Conservation (phyloP, 1,284 basidiomycete genomes). For the Papiliotrema terrestris region DNA sequence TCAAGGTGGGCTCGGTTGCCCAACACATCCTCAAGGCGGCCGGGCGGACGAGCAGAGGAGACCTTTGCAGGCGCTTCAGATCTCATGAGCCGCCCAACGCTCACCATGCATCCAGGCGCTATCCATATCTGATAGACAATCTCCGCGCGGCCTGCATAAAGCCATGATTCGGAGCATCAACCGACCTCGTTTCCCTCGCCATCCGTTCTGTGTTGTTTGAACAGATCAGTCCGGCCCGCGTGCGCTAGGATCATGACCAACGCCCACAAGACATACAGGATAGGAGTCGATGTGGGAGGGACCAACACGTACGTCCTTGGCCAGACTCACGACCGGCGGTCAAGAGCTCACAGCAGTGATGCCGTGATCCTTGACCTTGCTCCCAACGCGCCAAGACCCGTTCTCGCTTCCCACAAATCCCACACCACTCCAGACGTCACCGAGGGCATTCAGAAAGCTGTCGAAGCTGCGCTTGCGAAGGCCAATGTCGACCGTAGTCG, state of each 20-base stretch:
- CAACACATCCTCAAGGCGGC: no score
- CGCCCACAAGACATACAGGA: conserved; percentile 24
- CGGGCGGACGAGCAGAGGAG: no score
- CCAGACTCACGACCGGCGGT: conserved; percentile 52
- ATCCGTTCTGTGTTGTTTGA: no score
- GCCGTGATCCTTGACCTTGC: conserved; percentile 56
- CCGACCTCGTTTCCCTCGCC: no score
- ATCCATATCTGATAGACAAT: no score
- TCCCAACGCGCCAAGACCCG: conserved; percentile 26
- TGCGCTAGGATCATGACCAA: neutral
- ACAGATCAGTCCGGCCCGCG: no score
- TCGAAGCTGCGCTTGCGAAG: conserved; percentile 2
- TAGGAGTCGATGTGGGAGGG: conserved; percentile 56
- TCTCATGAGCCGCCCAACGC: no score
- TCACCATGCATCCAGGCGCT: no score
- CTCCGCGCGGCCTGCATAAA: no score
- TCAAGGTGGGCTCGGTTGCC: no score
- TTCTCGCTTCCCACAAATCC: conserved; percentile 56
- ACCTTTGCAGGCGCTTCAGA: no score
- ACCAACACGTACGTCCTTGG: conserved; percentile 51
- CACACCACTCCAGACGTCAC: conserved; percentile 57
- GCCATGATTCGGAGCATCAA: no score
- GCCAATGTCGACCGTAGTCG: conserved; percentile 8
- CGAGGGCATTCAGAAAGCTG: conserved; percentile 50
- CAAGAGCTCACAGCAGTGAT: conserved; percentile 41